Conservation (phyloP, 1,284 basidiomycete genomes). For the Earliella scabrosa region DNA sequence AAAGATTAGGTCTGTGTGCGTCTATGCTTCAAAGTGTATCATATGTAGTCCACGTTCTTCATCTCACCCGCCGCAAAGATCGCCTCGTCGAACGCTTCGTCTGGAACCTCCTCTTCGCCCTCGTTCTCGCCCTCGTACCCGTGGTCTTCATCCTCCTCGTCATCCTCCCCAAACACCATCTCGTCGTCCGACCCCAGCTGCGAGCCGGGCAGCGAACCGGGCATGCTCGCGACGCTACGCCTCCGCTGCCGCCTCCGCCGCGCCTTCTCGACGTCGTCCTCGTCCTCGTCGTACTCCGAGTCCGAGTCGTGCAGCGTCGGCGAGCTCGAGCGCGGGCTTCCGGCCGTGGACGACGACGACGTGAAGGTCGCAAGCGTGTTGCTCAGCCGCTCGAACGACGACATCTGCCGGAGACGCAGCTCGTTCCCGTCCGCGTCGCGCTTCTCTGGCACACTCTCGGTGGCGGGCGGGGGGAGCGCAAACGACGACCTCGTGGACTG, state of each 20-base stretch:
- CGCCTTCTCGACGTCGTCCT: conserved; percentile 42
- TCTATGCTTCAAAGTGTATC: not conserved
- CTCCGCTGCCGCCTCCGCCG: conserved; percentile 47
- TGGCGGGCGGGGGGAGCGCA: conserved; percentile 36
- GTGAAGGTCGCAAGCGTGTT: conserved; percentile 56
- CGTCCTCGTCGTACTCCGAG: conserved; percentile 49
- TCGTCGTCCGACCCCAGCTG: conserved; percentile 43
- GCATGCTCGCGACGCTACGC: conserved; percentile 80
- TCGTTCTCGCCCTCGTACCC: conserved; percentile 41
- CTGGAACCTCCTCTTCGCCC: conserved; percentile 53
- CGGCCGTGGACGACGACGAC: conserved; percentile 40
- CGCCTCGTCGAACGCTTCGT: conserved; percentile 80
- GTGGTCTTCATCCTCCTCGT: conserved; percentile 44
- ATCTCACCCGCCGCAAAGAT: conserved; percentile 83
- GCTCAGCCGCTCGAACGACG: conserved; percentile 71
- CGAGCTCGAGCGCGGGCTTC: conserved; percentile 57
- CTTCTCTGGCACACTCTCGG: conserved; percentile 30
- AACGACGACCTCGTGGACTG: conserved; percentile 39
- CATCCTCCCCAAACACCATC: conserved; percentile 56
- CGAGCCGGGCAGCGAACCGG: conserved; percentile 65
- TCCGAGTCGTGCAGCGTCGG: conserved; percentile 61
- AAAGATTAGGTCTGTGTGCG: too few species aligned
- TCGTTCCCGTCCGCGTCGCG: conserved; percentile 21
- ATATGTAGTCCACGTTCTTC: conserved; percentile 82
- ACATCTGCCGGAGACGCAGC: conserved; percentile 63